A percentile compares a stretch with the other conserved stretches of the same genome.
These are phyloP conservation scores for Pseudogymnoascus sp. DNA, from an alignment of 2,329 filamentous ascomycete genomes.

Conservation along the genomic window DNA sequence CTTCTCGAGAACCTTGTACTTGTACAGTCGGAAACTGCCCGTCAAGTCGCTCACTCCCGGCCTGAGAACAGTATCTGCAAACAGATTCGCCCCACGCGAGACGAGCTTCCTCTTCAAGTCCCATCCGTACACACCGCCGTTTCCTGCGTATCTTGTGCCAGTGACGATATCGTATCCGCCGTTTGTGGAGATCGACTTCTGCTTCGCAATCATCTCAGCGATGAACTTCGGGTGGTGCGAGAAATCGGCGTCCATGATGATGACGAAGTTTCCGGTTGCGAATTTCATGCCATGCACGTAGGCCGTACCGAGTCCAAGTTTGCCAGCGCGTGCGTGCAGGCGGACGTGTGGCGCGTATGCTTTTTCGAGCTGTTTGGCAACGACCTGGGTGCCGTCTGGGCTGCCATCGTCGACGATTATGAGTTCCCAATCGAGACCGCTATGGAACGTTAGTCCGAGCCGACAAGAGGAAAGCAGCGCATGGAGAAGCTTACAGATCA, in stretches of 20 bases:
- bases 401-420: constrained; percentile 98
- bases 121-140: constrained; percentile 92
- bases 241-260: constrained; percentile 99
- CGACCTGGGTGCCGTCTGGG: constrained; percentile 85
- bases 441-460: background rate
- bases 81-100: constrained; percentile 81
- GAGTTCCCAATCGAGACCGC: constrained; percentile 78
- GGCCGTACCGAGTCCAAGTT: constrained; percentile 92
- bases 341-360: constrained; percentile 73
- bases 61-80: constrained; percentile 87
- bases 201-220: constrained; percentile 78
- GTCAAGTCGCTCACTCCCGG: constrained; percentile 95
- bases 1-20: constrained; percentile 79
- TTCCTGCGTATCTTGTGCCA: constrained; percentile 83
- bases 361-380: constrained; percentile 83
- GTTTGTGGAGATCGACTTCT: constrained; percentile 44
- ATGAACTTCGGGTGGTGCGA: constrained; percentile 99
- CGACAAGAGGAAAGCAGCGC: constrained; percentile 16
- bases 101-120: constrained; percentile 65
- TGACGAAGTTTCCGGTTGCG: constrained; percentile 84
- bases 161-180: constrained; percentile 96
- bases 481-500: constrained; percentile 56
- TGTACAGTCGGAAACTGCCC: constrained; percentile 90
- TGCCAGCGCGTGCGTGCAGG: constrained; percentile 83
- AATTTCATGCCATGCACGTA: constrained; percentile 94